A percentile compares a stretch with the other conserved stretches of the same genome.
These are phyloP conservation scores for Fusarium staphyleae DNA, from an alignment of 2,329 filamentous ascomycete genomes.

Conservation along the genomic window DNA sequence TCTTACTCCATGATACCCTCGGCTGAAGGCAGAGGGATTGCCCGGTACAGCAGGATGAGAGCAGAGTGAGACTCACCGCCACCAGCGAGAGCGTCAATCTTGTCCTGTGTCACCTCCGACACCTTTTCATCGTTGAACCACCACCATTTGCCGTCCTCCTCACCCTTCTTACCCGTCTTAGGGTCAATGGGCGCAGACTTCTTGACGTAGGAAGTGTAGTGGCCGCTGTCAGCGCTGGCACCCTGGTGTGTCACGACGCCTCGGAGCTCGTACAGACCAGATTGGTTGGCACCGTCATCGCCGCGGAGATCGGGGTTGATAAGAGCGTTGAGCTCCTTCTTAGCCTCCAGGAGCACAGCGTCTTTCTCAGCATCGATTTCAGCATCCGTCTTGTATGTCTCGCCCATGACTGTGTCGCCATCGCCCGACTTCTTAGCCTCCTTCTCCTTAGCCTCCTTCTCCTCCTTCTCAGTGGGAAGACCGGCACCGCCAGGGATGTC, in stretches of 20 bases:
- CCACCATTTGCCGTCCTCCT: slow-evolving; percentile 97
- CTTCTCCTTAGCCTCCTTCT: slow-evolving; percentile 59
- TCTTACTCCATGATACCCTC: slow-evolving; percentile 52
- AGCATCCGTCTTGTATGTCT: slow-evolving; percentile 89
- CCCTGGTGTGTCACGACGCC: slow-evolving; percentile 97
- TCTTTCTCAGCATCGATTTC: slow-evolving; percentile 88
- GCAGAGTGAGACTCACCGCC: slow-evolving; percentile 89
- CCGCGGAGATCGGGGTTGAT: slow-evolving; percentile 76
- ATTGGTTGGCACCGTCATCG: slow-evolving; percentile 88
- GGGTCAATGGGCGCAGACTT: slow-evolving; percentile 78
- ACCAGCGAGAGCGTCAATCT: slow-evolving; percentile 88
- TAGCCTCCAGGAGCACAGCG: slow-evolving; percentile 76
- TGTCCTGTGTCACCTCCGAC: slow-evolving; percentile 86
- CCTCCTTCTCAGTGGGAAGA: slow-evolving; percentile 59
- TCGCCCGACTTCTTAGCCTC: slow-evolving; percentile 57
- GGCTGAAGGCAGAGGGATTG: slow-evolving; percentile 70
- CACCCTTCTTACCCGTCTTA: slow-evolving; percentile 76
- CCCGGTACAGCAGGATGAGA: slow-evolving; percentile 79
- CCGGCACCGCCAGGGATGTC: slow-evolving; percentile 57
- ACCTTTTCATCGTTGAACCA: slow-evolving; percentile 99
- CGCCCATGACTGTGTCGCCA: slow-evolving; percentile 76
- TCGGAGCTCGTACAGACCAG: slow-evolving; percentile 91
- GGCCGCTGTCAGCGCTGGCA: slow-evolving; percentile 93
- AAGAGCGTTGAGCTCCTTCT: slow-evolving; percentile 84
- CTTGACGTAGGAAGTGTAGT: slow-evolving; percentile 98